Conservation (phyloP, 305 asterid genomes). For the Fraxinus ornus region DNA sequence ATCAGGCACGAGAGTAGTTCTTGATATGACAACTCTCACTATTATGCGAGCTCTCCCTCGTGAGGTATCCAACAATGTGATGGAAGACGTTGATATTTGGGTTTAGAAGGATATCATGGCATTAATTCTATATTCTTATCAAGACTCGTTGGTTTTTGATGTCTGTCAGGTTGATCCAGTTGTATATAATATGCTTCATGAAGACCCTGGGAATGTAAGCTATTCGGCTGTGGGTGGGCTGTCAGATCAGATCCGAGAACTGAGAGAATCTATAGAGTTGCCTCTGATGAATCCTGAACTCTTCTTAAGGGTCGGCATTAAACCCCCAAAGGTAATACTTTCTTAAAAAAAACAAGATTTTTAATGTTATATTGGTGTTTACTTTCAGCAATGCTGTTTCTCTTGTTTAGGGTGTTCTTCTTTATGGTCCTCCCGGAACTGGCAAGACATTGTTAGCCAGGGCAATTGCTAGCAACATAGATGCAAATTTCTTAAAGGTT, state of each 20-base stretch:
- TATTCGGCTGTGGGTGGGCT: conserved; percentile 98
- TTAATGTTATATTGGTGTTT: conserved; percentile 9
- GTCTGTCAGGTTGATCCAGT: conserved; percentile 86
- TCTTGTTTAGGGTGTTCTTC: conserved; percentile 81
- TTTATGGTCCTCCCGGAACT: conserved; percentile 97
- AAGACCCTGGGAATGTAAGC: conserved; percentile 95
- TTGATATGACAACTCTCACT: conserved; percentile 96
- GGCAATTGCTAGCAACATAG: conserved; percentile 96
- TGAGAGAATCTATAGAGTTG: conserved; percentile 89
- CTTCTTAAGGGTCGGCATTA: conserved; percentile 86
- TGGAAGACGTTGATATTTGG: conserved; percentile 8
- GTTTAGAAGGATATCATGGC: conserved; percentile 12
- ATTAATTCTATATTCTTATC: conserved; percentile 2
- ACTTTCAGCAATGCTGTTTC: conserved; percentile 9
- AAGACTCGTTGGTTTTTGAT: not conserved
- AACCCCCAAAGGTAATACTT: conserved; percentile 82
- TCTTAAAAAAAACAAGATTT: not conserved
- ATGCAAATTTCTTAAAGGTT: conserved; percentile 94
- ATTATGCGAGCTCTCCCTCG: conserved; percentile 99
- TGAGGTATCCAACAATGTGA: conserved; percentile 52
- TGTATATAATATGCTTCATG: conserved; percentile 91
- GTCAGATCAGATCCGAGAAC: conserved; percentile 90
- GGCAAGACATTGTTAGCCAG: conserved; percentile 97
- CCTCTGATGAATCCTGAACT: conserved; percentile 98
- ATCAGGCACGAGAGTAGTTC: conserved; percentile 84